Evolutionary conservation across 306 rosid genomes (phyloP), one percentile per base, ranked within the genome.

Genomic region (Biancaea sappan): DNA sequence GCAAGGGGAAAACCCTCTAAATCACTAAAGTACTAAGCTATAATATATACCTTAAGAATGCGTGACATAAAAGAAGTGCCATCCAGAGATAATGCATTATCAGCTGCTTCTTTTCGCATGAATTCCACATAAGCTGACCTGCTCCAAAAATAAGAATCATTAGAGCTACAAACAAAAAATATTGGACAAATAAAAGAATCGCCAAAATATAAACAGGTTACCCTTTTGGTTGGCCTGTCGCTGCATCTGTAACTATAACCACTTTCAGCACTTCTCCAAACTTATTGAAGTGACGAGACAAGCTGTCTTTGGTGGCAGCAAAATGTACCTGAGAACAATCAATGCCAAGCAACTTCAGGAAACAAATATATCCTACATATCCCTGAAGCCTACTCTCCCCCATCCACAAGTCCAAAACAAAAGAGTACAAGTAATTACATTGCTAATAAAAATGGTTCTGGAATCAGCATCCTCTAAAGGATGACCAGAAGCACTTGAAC

Each of bases 91-190:
- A 95, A 72, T 19, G 99, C 98, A 69, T 84, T 90, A 48, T 95
- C 93, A 32, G 99, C 96, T 3, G 97, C 91, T 58, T 88, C 99
- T 85, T 82, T 95, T 58, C 88, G 88, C 90, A 87, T 88, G 89
- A 95, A 95, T 84, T 95, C 99, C 46, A 95, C 93, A 58, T 86
- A 90, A 66, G 99, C 99, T 0, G 96, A 86, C 88, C 99, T 95
- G 97, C 75, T 83, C 86, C 74, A 74, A 63, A n/a, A 84, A 38
- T 18, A 10, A 8, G 29, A 72, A 61, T 76, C 59, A 84, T 56
- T 38, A 13, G 50, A 69, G 75, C 47, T 1, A 8, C 70, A 13
- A 66, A 57, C 34, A 48, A 26, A 69, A 72, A 29, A 44, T 19
- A 46, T 8, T 58, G 60, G n/a, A 69, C 35, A 38, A 7, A 57